A percentile compares a stretch with the other conserved stretches of the same genome.
phyloP scores from a whole-genome alignment of 2,329 filamentous ascomycete species.

The Sclerotinia glacialis region DNA sequence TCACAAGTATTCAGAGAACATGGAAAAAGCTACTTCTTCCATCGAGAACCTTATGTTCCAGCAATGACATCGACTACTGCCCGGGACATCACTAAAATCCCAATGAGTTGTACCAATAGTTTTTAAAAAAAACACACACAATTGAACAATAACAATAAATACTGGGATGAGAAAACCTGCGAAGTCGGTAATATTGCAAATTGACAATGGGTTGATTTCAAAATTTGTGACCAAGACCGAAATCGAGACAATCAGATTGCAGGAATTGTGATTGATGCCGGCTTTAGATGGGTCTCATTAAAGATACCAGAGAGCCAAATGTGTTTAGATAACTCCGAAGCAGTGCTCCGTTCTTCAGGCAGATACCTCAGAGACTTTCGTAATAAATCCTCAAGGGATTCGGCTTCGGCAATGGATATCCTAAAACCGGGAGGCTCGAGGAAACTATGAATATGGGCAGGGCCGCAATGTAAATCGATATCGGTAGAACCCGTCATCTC shows the following conservation, averaged over 20 bases:
- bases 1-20: neutral
- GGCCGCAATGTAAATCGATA: neutral
- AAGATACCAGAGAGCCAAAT: conserved; percentile 23
- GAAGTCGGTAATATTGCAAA: neutral
- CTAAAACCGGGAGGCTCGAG: conserved; percentile 24
- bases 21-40: neutral
- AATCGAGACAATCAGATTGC: neutral
- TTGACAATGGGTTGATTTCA: no score
- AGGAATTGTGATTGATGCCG: neutral
- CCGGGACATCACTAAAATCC: no score
- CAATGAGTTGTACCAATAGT: neutral
- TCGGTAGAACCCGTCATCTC: neutral
- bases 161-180: neutral
- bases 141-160: neutral
- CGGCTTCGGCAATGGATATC: conserved; percentile 25
- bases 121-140: neutral
- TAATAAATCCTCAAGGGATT: conserved; percentile 23
- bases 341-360: conserved; percentile 24
- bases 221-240: neutral
- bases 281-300: neutral
- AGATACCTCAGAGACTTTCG: conserved; percentile 24
- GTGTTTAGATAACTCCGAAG: conserved; percentile 23
- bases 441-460: conserved; percentile 15
- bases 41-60: neutral
- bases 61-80: no score